phyloP scores from a whole-genome alignment of 2,329 filamentous ascomycete genomes.

The Colletotrichum noveboracense region DNA sequence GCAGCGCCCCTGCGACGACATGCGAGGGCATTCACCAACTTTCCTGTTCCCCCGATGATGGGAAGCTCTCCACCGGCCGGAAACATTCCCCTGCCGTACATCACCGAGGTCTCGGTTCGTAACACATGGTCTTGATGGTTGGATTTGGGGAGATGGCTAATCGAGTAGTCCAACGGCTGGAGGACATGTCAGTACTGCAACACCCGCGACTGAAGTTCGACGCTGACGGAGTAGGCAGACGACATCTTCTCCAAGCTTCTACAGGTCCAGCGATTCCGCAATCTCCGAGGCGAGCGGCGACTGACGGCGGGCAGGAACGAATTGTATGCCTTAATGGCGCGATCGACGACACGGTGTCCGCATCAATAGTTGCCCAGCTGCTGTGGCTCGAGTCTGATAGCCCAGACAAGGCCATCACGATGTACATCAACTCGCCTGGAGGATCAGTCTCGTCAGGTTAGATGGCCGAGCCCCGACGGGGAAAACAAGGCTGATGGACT shows the following conservation, averaged over 20 bases:
- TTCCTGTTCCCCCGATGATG: slow-evolving; percentile 32
- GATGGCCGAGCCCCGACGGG: neutral
- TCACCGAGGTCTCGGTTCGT: slow-evolving; percentile 59
- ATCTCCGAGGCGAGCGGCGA: slow-evolving; percentile 17
- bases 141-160: slow-evolving; percentile 27
- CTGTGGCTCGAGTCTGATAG: slow-evolving; percentile 98
- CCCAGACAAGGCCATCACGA: slow-evolving; percentile 91
- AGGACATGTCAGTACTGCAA: slow-evolving; percentile 69
- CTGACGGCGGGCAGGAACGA: slow-evolving; percentile 67
- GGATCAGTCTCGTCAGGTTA: slow-evolving; percentile 80
- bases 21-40: slow-evolving; percentile 47
- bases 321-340: slow-evolving; percentile 93
- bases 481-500: neutral
- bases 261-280: slow-evolving; percentile 53
- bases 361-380: slow-evolving; percentile 93
- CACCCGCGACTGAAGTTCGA: slow-evolving; percentile 20
- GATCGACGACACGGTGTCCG: slow-evolving; percentile 88
- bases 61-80: slow-evolving; percentile 27
- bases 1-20: slow-evolving; percentile 33
- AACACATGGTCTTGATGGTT: neutral
- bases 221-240: slow-evolving; percentile 51
- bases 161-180: slow-evolving; percentile 72
- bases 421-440: slow-evolving; percentile 97
- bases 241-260: slow-evolving; percentile 84
- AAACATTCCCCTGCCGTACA: slow-evolving; percentile 64